Base-by-base conservation (phyloP, 305 asterid genomes). In the Andrographis paniculata region DNA sequence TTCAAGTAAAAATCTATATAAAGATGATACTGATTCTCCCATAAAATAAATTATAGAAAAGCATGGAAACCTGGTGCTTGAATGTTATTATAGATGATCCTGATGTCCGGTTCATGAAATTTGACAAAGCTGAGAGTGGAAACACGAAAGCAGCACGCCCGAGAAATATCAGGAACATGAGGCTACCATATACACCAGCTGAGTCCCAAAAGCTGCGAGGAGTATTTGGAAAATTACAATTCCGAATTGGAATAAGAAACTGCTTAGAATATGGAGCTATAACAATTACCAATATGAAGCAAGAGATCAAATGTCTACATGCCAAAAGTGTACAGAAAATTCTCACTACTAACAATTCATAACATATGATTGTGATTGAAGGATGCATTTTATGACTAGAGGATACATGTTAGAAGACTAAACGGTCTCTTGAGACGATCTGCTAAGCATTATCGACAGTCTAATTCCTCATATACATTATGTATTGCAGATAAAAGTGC, bases 121-220 rank as follows among this genome's bases (percentile, higher is more conserved):
- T 91, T 27, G 99, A 75, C 28, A 91, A 53, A 27, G 68, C 83
- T 30, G 95, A 83, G 40, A 91, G 84, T 17, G 95, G 92, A 69
- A 80, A 86, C 66, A 91, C 94, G 56, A 91, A 91, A 53, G 95
- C 96, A 57, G 87, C 96, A 64, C 99, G 98, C 9, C 95, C 96
- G 24, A 83, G 71, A 57, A 84, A 35, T 56, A 80, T 68, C 58
- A 91, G 67, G 45, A 80, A 39, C 74, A 83, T 61, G 55, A 76
- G 71, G 9, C 67, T 73, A 42, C 77, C 39, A 58, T 73, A 86
- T 49, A 80, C 54, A 17, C 79, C 80, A 48, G 80, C 45, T 10
- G 84, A 57, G 48, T 68, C 66, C 77, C 78, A 50, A 57, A 45
- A 30, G 35, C 99, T 91, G 78, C 5, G 68, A 18, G 13, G 14